A percentile compares a stretch with the other conserved stretches of the same genome.
Conservation (phyloP, 2,329 filamentous ascomycete genomes). For the Stagonosporopsis cucurbitacearum region DNA sequence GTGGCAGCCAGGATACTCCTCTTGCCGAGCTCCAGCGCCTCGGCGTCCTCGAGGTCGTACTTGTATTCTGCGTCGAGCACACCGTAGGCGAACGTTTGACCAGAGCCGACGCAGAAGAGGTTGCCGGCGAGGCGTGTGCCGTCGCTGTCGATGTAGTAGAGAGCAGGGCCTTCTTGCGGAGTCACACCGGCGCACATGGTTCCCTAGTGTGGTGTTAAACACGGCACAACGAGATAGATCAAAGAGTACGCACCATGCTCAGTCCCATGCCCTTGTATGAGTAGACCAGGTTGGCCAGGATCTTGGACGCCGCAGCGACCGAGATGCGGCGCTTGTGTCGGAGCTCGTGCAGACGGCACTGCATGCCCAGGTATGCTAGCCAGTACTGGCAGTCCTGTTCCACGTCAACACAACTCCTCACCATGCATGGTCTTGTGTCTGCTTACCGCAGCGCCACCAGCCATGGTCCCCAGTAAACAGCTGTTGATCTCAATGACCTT, state of each 20-base stretch:
- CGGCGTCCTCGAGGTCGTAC: slow-evolving; percentile 85
- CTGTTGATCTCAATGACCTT: slow-evolving; percentile 99
- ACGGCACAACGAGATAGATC: not conserved
- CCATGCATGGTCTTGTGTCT: not conserved
- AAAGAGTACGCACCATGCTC: slow-evolving; percentile 69
- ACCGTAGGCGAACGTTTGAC: slow-evolving; percentile 98
- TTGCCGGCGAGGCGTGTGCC: slow-evolving; percentile 92
- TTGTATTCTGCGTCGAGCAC: slow-evolving; percentile 94
- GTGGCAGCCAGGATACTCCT: slow-evolving; percentile 95
- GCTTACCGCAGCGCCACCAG: slow-evolving; percentile 87
- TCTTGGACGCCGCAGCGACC: slow-evolving; percentile 96
- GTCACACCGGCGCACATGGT: slow-evolving; percentile 99
- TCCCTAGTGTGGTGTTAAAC: slow-evolving; percentile 56
- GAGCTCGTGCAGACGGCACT: slow-evolving; percentile 98
- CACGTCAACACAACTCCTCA: slow-evolving; percentile 23
- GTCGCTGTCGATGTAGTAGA: slow-evolving; percentile 99
- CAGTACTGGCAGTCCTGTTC: slow-evolving; percentile 95
- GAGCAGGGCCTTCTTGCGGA: slow-evolving; percentile 90
- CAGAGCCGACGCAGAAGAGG: slow-evolving; percentile 96
- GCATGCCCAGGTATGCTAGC: slow-evolving; percentile 98
- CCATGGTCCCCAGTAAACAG: slow-evolving; percentile 95
- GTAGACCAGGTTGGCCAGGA: slow-evolving; percentile 97
- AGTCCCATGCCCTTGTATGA: slow-evolving; percentile 98
- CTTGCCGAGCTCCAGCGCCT: slow-evolving; percentile 87
- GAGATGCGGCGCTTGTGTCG: slow-evolving; percentile 99